Evolutionary conservation across 371 early-diverging fungal species (phyloP).

Genomic region (Mucor sp.): DNA sequence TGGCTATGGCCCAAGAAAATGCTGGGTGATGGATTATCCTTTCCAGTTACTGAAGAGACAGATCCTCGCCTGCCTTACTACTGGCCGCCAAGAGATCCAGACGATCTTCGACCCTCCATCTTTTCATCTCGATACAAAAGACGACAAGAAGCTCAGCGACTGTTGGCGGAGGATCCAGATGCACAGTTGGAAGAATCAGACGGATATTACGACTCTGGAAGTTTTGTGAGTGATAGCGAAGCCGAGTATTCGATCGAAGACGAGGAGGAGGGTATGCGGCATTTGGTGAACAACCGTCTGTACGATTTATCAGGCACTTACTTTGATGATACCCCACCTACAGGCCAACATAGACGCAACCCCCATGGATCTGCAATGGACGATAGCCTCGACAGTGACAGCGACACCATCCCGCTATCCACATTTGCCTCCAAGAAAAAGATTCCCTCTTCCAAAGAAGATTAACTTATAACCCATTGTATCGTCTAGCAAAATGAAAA

Average conservation of each 20-base stretch:
- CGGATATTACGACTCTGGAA: conserved; percentile 43
- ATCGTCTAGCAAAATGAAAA: not conserved
- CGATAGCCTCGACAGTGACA: conserved; percentile 1
- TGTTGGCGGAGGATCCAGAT: conserved; percentile 26
- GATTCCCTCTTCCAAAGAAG: conserved; percentile 16
- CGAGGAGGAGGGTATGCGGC: conserved; percentile 32
- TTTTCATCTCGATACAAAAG: conserved; percentile 42
- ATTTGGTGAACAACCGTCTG: conserved; percentile 23
- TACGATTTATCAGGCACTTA: conserved; percentile 32
- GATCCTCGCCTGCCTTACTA: conserved; percentile 30
- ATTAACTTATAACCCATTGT: not conserved
- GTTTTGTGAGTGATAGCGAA: conserved; percentile 34
- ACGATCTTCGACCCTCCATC: conserved; percentile 38
- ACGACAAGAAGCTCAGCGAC: conserved; percentile 25
- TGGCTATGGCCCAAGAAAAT: conserved; percentile 76
- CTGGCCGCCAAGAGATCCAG: conserved; percentile 45
- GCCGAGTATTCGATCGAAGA: conserved; percentile 31
- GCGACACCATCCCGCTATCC: conserved; percentile 14
- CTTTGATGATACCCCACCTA: conserved; percentile 8
- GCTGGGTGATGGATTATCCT: conserved; percentile 74
- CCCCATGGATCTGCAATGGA: not conserved
- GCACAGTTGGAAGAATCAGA: conserved; percentile 17
- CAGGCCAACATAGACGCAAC: conserved; percentile 10
- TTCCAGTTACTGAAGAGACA: conserved; percentile 51
- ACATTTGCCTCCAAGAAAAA: conserved; percentile 10